Conservation (phyloP, 2,329 filamentous ascomycete species). For the Penicillium sp. region DNA sequence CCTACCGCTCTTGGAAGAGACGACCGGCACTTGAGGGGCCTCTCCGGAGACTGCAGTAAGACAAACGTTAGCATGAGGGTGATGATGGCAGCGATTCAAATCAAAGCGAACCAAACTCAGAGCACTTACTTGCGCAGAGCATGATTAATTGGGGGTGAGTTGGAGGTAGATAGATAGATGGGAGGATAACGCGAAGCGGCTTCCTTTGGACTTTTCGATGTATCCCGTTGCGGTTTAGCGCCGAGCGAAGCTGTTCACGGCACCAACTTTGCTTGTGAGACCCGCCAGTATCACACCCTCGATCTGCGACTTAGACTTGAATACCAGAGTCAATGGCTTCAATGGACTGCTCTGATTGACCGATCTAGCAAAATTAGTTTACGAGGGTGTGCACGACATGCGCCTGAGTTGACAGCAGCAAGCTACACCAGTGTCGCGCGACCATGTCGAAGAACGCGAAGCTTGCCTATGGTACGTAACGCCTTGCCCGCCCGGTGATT, state of each 20-base stretch:
- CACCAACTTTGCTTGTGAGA: background rate
- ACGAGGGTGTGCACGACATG: slow-evolving; percentile 7
- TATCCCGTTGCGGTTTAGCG: slow-evolving; percentile 37
- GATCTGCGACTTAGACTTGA: background rate
- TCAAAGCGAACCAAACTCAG: background rate
- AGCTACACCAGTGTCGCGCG: slow-evolving; percentile 9
- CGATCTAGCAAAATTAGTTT: slow-evolving; percentile 1
- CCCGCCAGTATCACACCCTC: background rate
- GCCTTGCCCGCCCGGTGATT: background rate
- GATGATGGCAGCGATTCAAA: slow-evolving; percentile 11
- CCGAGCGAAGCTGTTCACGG: slow-evolving; percentile 26
- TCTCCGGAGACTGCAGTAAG: slow-evolving; percentile 80
- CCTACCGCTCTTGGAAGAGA: slow-evolving; percentile 90
- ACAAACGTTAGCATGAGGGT: slow-evolving; percentile 20
- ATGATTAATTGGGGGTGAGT: slow-evolving; percentile 43
- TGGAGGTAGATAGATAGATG: slow-evolving; percentile 26
- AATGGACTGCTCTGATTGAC: slow-evolving; percentile 5
- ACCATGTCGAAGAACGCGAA: slow-evolving; percentile 47
- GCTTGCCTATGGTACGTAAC: slow-evolving; percentile 44
- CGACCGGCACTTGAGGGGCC: slow-evolving; percentile 90
- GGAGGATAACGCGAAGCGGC: slow-evolving; percentile 33
- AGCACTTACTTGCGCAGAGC: slow-evolving; percentile 65
- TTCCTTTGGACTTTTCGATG: slow-evolving; percentile 41
- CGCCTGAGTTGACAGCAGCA: slow-evolving; percentile 13
- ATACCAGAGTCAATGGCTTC: background rate